A percentile compares a stretch with the other conserved stretches of the same genome.
Conservation (phyloP, 2,329 filamentous ascomycete species). For the Cytospora piceicola region DNA sequence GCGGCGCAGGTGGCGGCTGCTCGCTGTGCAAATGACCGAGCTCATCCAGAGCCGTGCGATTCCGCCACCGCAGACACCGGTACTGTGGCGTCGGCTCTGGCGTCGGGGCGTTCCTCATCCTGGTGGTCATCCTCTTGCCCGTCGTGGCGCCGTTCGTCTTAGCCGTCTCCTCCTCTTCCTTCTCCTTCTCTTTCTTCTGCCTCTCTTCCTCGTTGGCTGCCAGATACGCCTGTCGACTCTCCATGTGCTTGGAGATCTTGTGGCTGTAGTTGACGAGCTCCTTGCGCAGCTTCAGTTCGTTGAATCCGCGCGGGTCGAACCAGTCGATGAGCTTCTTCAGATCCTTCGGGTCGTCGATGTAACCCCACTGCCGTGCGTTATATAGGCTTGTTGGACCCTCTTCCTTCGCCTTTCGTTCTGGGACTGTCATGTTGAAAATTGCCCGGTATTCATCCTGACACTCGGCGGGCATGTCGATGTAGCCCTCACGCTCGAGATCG, state of each 20-base stretch:
- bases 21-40: constrained; percentile 62
- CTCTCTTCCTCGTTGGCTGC: constrained; percentile 48
- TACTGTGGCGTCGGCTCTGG: constrained; percentile 49
- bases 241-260: constrained; percentile 78
- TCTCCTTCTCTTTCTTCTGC: constrained; percentile 44
- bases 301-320: constrained; percentile 84
- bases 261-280: constrained; percentile 79
- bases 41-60: constrained; percentile 60
- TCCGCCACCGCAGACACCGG: constrained; percentile 59
- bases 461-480: constrained; percentile 76
- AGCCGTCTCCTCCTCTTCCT: constrained; percentile 24
- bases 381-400: constrained; percentile 81
- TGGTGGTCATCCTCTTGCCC: constrained; percentile 51
- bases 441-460: constrained; percentile 75
- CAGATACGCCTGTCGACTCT: constrained; percentile 75
- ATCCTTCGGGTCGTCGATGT: constrained; percentile 78
- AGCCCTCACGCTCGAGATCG: constrained; percentile 82
- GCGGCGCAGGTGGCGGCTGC: constrained; percentile 54
- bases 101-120: constrained; percentile 51
- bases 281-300: constrained; percentile 86
- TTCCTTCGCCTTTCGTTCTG: constrained; percentile 82
- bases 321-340: constrained; percentile 81
- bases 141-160: constrained; percentile 21
- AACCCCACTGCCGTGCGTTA: constrained; percentile 85
- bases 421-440: constrained; percentile 80